Conservation (phyloP, 768 basidiomycete genomes). For the Collybia sordida region DNA sequence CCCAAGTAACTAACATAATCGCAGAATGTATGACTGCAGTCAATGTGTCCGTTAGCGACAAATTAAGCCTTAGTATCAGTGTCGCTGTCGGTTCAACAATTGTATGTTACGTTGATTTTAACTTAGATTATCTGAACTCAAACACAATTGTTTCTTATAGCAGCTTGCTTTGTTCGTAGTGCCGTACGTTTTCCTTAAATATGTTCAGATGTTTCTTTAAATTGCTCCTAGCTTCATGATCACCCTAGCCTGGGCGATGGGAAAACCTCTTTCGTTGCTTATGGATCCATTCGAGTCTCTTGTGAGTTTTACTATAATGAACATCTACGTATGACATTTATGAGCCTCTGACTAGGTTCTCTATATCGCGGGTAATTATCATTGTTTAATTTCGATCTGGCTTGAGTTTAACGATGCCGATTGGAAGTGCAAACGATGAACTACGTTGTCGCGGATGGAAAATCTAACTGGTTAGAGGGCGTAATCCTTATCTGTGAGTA, state of each 20-base stretch:
- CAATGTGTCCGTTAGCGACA: constrained; percentile 88
- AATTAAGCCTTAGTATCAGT: constrained; percentile 82
- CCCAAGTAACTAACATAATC: constrained; percentile 5
- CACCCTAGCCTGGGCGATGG: constrained; percentile 76
- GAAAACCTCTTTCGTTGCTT: constrained; percentile 75
- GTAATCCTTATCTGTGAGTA: constrained; percentile 26
- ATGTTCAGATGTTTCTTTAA: background rate
- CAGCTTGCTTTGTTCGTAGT: constrained; percentile 87
- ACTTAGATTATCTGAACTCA: background rate
- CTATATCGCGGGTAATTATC: constrained; percentile 40
- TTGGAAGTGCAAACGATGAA: constrained; percentile 75
- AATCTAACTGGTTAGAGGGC: constrained; percentile 84
- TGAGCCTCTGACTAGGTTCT: constrained; percentile 25
- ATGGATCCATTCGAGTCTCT: constrained; percentile 91
- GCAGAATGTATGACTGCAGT: constrained; percentile 87
- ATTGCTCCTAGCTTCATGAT: constrained; percentile 57
- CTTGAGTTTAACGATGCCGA: background rate
- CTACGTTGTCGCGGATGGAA: constrained; percentile 78
- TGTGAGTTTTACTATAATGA: constrained; percentile 31
- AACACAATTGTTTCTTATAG: constrained; percentile 29
- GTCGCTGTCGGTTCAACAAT: constrained; percentile 89
- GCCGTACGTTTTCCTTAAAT: constrained; percentile 47
- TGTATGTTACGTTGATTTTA: constrained; percentile 39
- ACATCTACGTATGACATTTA: background rate
- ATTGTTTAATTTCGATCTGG: background rate